These are phyloP conservation scores for Lachnellula occidentalis DNA, from an alignment of 2,329 filamentous ascomycete genomes.

Conservation along the genomic window DNA sequence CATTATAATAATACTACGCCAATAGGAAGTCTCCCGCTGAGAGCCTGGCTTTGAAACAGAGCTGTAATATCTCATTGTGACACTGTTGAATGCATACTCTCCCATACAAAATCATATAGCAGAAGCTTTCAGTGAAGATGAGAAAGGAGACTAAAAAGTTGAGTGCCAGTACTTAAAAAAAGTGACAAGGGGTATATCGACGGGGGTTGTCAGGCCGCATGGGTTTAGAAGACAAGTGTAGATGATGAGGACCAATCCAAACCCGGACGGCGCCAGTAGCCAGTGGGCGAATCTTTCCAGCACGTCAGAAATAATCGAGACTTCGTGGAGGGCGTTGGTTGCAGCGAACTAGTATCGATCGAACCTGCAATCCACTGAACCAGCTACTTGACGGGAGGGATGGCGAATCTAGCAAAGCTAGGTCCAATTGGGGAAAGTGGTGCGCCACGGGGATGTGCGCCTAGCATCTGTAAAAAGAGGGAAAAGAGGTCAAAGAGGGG, in stretches of 20 bases:
- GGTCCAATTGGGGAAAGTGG: not conserved
- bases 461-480: constrained; percentile 20
- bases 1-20: constrained; percentile 22
- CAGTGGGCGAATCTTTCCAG: constrained; percentile 16
- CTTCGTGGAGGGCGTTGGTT: constrained; percentile 10
- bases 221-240: constrained; percentile 23
- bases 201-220: constrained; percentile 24
- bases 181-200: constrained; percentile 19
- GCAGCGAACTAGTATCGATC: constrained; percentile 18
- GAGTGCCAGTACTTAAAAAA: constrained; percentile 26
- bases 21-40: constrained; percentile 21
- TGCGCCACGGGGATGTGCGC: constrained; percentile 12
- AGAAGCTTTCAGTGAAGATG: constrained; percentile 9
- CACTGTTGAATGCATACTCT: constrained; percentile 5
- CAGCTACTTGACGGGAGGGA: constrained; percentile 9
- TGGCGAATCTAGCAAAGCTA: not conserved
- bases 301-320: constrained; percentile 23
- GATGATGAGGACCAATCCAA: constrained; percentile 21
- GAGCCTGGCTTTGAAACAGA: constrained; percentile 25
- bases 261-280: constrained; percentile 13
- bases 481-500: constrained; percentile 26
- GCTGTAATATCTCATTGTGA: constrained; percentile 18
- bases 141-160: constrained; percentile 19
- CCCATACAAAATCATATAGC: constrained; percentile 9
- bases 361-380: constrained; percentile 15